These are phyloP conservation scores for Plasmodium inui DNA, from an alignment of 169 alveolate genomes.

Conservation along the genomic window DNA sequence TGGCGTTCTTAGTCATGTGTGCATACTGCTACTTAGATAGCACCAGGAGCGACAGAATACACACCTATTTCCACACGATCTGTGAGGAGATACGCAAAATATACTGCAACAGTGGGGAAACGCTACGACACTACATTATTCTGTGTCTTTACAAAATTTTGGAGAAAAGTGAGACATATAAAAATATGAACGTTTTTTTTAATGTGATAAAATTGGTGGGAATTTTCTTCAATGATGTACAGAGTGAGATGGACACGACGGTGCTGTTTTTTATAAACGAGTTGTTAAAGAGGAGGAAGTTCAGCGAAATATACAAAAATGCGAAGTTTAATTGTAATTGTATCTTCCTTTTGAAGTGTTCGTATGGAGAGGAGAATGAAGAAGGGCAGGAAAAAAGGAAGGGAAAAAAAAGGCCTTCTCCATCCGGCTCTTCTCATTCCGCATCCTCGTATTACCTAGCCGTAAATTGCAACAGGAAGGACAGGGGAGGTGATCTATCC, in stretches of 20 bases:
- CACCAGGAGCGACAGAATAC: constrained; percentile 16
- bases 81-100: constrained; percentile 51
- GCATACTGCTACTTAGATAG: constrained; percentile 16
- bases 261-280: constrained; percentile 46
- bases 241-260: not conserved
- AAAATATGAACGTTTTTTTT: constrained; percentile 45
- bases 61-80: constrained; percentile 3
- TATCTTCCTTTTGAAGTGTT: constrained; percentile 25
- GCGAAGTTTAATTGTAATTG: constrained; percentile 11
- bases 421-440: not conserved
- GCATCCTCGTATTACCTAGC: constrained; percentile 2
- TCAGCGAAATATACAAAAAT: constrained; percentile 26
- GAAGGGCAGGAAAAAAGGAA: not conserved
- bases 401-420: not conserved
- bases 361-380: not conserved
- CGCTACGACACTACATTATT: constrained; percentile 22
- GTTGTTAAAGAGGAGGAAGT: constrained; percentile 31
- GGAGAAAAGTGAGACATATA: constrained; percentile 37
- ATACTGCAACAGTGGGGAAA: not conserved
- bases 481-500: not conserved
- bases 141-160: constrained; percentile 53
- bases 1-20: constrained; percentile 21
- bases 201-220: constrained; percentile 27
- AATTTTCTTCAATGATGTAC: constrained; percentile 39
- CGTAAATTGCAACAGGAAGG: constrained; percentile 14